phyloP scores from a whole-genome alignment of 305 asterid genomes.

The Plantago rigida region DNA sequence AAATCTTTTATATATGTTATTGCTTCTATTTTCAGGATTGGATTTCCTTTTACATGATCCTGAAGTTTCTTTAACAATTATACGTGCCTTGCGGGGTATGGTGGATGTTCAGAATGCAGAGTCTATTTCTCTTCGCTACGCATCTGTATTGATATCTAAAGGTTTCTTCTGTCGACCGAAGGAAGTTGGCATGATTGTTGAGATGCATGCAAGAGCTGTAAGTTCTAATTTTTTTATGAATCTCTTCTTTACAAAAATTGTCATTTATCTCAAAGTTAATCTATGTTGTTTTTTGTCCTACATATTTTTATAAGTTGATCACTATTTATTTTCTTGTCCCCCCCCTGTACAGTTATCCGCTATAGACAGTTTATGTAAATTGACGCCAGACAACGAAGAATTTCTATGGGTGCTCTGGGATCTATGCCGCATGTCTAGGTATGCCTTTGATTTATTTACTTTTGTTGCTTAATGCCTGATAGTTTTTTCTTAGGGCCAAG shows the following conservation, averaged over 20 bases:
- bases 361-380: constrained; percentile 52
- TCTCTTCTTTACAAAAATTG: constrained; percentile 11
- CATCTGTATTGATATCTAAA: constrained; percentile 66
- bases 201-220: constrained; percentile 79
- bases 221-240: constrained; percentile 28
- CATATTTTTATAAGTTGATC: constrained; percentile 8
- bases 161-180: constrained; percentile 62
- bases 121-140: constrained; percentile 67
- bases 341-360: constrained; percentile 51
- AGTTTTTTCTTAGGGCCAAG: constrained; percentile 20
- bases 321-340: constrained; percentile 22
- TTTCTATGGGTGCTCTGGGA: constrained; percentile 93
- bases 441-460: constrained; percentile 20
- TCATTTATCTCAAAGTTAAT: constrained; percentile 9
- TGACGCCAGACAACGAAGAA: constrained; percentile 71
- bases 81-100: constrained; percentile 58
- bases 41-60: constrained; percentile 66
- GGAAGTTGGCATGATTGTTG: constrained; percentile 62
- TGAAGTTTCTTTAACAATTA: constrained; percentile 55
- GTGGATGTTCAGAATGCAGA: constrained; percentile 50
- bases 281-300: constrained; percentile 7
- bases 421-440: constrained; percentile 89
- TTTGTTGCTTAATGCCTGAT: constrained; percentile 26
- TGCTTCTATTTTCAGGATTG: constrained; percentile 53
- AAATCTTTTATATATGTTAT: constrained; percentile 26